These are phyloP conservation scores for Macroventuria anomochaeta DNA, from an alignment of 2,329 filamentous ascomycete species.

Conservation along the genomic window DNA sequence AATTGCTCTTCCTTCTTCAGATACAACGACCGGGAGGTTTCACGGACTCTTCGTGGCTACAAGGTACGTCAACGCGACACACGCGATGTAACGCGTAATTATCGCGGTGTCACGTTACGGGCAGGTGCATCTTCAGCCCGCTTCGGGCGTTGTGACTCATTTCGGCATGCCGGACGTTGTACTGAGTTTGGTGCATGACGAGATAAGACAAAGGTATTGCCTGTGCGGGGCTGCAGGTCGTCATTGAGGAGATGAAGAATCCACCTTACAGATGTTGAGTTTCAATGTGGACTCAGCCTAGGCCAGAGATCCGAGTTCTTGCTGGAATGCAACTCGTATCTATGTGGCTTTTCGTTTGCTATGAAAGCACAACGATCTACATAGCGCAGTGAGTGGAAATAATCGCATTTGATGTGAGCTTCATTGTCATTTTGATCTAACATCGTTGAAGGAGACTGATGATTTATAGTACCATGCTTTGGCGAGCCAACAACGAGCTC, in stretches of 20 bases:
- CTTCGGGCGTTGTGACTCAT: conserved; percentile 14
- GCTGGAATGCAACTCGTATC: neutral
- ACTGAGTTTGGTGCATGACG: conserved; percentile 10
- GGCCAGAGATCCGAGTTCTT: neutral
- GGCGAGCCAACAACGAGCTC: too few relatives aligned
- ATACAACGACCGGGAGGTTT: neutral
- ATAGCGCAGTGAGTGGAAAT: too few relatives aligned
- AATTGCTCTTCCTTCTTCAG: neutral
- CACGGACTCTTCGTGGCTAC: neutral
- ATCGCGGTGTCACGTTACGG: conserved; percentile 19
- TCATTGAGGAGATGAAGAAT: conserved; percentile 4
- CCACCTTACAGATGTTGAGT: conserved; percentile 4
- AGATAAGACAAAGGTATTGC: neutral
- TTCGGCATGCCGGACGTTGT: conserved; percentile 5
- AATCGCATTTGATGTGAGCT: too few relatives aligned
- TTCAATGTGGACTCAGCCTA: neutral
- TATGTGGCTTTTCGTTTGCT: too few relatives aligned
- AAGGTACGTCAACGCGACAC: conserved; percentile 11
- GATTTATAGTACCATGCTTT: too few relatives aligned
- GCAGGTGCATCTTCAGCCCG: neutral
- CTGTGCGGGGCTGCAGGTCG: conserved; percentile 9
- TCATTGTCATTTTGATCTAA: too few relatives aligned
- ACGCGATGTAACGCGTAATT: conserved; percentile 19
- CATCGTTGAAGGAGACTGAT: too few relatives aligned
- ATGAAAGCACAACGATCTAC: too few relatives aligned